phyloP scores from a whole-genome alignment of 148 eudicot genomes.

The Chenopodium berlandieri region DNA sequence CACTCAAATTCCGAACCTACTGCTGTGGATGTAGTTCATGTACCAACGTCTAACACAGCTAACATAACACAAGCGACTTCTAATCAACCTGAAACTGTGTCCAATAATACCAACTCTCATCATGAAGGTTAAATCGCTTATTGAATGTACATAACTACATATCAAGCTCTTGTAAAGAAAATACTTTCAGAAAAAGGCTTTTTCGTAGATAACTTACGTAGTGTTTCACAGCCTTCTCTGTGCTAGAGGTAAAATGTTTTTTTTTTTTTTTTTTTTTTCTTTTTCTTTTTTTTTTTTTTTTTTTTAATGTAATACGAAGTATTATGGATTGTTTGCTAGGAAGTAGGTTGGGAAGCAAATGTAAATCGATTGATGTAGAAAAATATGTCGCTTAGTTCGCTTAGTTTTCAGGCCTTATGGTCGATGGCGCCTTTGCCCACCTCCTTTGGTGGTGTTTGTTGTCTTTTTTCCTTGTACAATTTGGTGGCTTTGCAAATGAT shows the following conservation, averaged over 20 bases:
- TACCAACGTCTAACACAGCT: constrained; percentile 11
- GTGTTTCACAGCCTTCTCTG: neutral
- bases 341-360: neutral
- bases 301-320: neutral
- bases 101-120: constrained; percentile 3
- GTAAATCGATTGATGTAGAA: neutral
- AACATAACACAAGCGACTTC: constrained; percentile 11
- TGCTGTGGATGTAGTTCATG: constrained; percentile 10
- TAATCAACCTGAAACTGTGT: constrained; percentile 13
- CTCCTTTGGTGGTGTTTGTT: no score
- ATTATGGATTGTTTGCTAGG: neutral
- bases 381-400: neutral
- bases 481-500: no score
- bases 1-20: constrained; percentile 26
- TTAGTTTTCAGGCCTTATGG: neutral
- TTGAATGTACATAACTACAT: neutral
- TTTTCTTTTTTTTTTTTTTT: neutral
- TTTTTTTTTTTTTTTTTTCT: neutral
- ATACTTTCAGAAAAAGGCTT: neutral
- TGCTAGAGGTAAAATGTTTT: neutral
- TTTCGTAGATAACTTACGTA: neutral
- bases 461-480: no score
- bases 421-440: neutral
- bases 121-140: neutral
- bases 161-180: neutral